A percentile compares a stretch with the other conserved stretches of the same genome.
Evolutionary conservation across 78 protist species (phyloP).

Genomic region (Planoprotostelium fungivorum): DNA sequence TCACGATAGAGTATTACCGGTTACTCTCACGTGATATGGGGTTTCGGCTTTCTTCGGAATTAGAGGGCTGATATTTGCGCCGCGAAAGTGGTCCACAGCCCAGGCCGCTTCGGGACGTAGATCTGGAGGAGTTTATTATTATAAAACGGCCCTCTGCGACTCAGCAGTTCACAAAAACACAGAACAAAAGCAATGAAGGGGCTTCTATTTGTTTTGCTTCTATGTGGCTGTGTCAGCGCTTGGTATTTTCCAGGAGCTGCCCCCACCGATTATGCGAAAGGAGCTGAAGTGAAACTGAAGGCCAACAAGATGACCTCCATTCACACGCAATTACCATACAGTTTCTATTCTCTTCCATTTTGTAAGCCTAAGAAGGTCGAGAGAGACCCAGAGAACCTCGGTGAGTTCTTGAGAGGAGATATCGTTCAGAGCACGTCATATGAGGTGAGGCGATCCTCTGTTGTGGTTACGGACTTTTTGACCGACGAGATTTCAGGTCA

Average conservation of each 20-base stretch:
- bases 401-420: conserved; percentile 83
- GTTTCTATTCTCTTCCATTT: conserved; percentile 58
- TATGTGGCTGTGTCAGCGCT: not conserved
- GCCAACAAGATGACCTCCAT: conserved; percentile 48
- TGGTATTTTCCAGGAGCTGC: conserved; percentile 64
- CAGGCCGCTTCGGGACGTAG: too few relatives aligned
- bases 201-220: too few relatives aligned
- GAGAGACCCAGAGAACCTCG: conserved; percentile 78
- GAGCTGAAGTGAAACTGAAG: conserved; percentile 20
- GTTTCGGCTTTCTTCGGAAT: too few relatives aligned
- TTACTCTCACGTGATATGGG: too few relatives aligned
- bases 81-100: too few relatives aligned
- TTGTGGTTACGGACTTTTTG: too few relatives aligned
- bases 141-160: too few relatives aligned
- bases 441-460: conserved; percentile 19
- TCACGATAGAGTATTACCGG: too few relatives aligned
- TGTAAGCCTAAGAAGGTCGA: conserved; percentile 46
- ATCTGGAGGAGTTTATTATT: too few relatives aligned
- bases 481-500: not conserved
- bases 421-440: conserved; percentile 59
- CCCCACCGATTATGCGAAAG: conserved; percentile 24
- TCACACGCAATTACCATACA: conserved; percentile 77
- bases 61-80: too few relatives aligned
- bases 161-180: too few relatives aligned
- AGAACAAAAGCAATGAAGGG: too few relatives aligned